Conservation (phyloP, 2,329 filamentous ascomycete species). For the Sarocladium strictum region DNA sequence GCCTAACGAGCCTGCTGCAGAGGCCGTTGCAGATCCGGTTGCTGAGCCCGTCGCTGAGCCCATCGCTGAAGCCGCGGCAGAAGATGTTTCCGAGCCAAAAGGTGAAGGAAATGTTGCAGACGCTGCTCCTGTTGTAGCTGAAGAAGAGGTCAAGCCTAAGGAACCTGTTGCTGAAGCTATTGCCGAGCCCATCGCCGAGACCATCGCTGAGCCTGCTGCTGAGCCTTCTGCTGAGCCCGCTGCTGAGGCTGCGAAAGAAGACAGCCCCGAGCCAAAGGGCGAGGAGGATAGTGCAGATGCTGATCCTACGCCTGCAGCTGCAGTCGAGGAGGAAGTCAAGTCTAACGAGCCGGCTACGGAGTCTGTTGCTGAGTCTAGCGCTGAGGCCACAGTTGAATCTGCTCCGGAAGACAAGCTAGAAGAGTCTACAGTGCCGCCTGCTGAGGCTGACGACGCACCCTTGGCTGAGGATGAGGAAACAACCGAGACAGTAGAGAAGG, state of each 20-base stretch:
- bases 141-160: no score
- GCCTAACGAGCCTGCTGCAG: slow-evolving; percentile 10
- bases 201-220: neutral
- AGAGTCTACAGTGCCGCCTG: neutral
- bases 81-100: neutral
- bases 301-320: slow-evolving; percentile 6
- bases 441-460: neutral
- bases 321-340: slow-evolving; percentile 1
- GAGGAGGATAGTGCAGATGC: neutral
- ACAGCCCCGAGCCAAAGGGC: neutral
- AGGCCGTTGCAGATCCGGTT: no score
- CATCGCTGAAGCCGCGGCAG: neutral
- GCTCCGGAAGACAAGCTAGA: slow-evolving; percentile 1
- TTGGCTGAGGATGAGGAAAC: neutral
- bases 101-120: neutral
- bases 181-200: neutral
- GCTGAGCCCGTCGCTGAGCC: neutral
- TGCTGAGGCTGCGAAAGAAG: neutral
- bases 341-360: slow-evolving; percentile 7
- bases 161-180: neutral
- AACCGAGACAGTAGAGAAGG: neutral
- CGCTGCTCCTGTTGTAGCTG: no score
- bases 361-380: slow-evolving; percentile 2
- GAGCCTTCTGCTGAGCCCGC: slow-evolving; percentile 8
- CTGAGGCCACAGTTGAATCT: slow-evolving; percentile 4